Conservation (phyloP, 805 yeast genomes). For the Aciculoconidium aculeatum region DNA sequence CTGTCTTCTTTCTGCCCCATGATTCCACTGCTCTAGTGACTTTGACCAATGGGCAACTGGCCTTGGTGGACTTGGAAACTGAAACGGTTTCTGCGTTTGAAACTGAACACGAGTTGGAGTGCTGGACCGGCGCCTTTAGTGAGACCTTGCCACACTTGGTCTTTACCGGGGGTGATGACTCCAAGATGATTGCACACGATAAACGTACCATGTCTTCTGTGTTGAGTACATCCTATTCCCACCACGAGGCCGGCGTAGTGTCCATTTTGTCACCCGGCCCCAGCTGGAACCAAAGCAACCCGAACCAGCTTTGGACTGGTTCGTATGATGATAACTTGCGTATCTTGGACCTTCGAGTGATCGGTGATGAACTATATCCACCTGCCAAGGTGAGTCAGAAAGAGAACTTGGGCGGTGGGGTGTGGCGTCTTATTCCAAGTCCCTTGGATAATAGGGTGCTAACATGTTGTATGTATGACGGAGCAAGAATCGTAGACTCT, state of each 20-base stretch:
- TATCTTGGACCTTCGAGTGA: conserved; percentile 59
- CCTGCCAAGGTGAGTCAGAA: conserved; percentile 43
- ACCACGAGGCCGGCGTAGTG: conserved; percentile 90
- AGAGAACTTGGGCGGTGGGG: conserved; percentile 81
- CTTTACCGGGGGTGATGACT: conserved; percentile 91
- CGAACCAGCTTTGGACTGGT: conserved; percentile 71
- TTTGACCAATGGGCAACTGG: conserved; percentile 60
- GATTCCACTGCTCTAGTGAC: conserved; percentile 45
- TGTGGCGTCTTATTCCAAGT: conserved; percentile 81
- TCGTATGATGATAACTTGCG: conserved; percentile 83
- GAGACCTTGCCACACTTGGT: conserved; percentile 50
- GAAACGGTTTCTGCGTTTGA: conserved; percentile 17
- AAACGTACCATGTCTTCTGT: conserved; percentile 32
- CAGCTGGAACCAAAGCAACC: conserved; percentile 39
- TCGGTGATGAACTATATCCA: conserved; percentile 26
- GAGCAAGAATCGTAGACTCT: conserved; percentile 61
- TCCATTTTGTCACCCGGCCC: conserved; percentile 51
- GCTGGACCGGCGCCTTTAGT: conserved; percentile 84
- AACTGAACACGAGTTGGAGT: conserved; percentile 62
- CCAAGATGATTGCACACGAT: conserved; percentile 70
- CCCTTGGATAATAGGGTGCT: conserved; percentile 44
- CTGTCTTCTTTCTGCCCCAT: conserved; percentile 52
- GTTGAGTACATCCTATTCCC: conserved; percentile 40
- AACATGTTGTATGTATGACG: conserved; percentile 93
- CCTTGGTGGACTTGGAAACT: conserved; percentile 29